These are phyloP conservation scores for Fusarium paranaense DNA, from an alignment of 2,329 filamentous ascomycete genomes.

Conservation along the genomic window DNA sequence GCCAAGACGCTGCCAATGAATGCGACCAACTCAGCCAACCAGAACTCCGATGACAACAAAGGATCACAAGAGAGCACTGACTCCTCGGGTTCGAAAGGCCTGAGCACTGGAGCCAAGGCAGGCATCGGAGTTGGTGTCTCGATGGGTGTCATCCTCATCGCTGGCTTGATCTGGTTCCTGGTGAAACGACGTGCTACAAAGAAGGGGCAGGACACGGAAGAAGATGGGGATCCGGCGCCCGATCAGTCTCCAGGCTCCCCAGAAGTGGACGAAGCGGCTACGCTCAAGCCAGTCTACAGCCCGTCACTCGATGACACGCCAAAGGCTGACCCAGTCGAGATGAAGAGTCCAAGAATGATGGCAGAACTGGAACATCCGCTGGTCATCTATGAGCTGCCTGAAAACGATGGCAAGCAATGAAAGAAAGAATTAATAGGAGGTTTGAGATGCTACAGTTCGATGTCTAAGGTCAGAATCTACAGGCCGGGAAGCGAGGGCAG, in stretches of 20 bases:
- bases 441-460: background rate
- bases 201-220: background rate
- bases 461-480: background rate
- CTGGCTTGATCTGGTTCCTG: background rate
- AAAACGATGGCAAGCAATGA: background rate
- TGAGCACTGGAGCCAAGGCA: background rate
- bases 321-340: background rate
- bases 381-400: background rate
- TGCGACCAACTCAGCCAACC: background rate
- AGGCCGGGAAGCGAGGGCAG: background rate
- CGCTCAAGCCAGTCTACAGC: background rate
- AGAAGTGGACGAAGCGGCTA: background rate
- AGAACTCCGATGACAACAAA: background rate
- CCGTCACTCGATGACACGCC: background rate
- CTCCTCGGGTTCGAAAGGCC: background rate
- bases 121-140: background rate
- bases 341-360: background rate
- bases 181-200: background rate
- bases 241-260: background rate
- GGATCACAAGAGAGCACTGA: background rate
- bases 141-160: background rate
- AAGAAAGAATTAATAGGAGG: background rate
- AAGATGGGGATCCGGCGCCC: background rate
- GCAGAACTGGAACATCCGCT: background rate
- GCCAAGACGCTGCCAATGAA: background rate